Conservation (phyloP, 2,329 filamentous ascomycete species). For the Colletotrichum gloeosporioides region DNA sequence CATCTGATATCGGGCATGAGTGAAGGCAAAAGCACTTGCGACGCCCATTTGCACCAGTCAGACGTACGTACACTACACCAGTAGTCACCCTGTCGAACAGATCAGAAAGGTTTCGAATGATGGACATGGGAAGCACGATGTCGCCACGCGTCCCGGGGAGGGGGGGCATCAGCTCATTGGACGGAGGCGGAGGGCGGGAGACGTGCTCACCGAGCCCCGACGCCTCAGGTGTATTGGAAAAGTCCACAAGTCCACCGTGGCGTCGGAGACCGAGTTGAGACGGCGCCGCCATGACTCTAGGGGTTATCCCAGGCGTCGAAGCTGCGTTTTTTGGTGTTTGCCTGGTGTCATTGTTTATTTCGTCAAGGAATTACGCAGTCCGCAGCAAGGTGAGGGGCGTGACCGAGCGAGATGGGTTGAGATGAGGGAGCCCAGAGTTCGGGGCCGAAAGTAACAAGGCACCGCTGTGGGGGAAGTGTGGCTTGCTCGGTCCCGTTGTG, state of each 20-base stretch:
- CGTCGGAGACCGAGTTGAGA: neutral
- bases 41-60: constrained; percentile 15
- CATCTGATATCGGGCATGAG: constrained; percentile 12
- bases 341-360: neutral
- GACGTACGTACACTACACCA: constrained; percentile 6
- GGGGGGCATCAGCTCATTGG: constrained; percentile 16
- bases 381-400: neutral
- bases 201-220: constrained; percentile 6
- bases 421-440: neutral
- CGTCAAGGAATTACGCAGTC: constrained; percentile 6
- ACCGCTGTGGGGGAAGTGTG: neutral
- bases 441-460: neutral
- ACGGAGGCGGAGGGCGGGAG: neutral
- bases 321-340: neutral
- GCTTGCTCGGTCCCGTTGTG: constrained; percentile 2
- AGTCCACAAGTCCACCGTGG: neutral
- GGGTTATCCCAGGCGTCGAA: neutral
- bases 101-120: constrained; percentile 20
- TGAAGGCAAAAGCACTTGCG: constrained; percentile 22
- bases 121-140: constrained; percentile 10
- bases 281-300: neutral
- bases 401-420: neutral
- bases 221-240: neutral
- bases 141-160: constrained; percentile 22
- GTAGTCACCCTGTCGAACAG: constrained; percentile 2